Evolutionary conservation across 345 rosid species (phyloP), one percentile per base, ranked within the genome.

Genomic region (Bruguiera sexangula): DNA sequence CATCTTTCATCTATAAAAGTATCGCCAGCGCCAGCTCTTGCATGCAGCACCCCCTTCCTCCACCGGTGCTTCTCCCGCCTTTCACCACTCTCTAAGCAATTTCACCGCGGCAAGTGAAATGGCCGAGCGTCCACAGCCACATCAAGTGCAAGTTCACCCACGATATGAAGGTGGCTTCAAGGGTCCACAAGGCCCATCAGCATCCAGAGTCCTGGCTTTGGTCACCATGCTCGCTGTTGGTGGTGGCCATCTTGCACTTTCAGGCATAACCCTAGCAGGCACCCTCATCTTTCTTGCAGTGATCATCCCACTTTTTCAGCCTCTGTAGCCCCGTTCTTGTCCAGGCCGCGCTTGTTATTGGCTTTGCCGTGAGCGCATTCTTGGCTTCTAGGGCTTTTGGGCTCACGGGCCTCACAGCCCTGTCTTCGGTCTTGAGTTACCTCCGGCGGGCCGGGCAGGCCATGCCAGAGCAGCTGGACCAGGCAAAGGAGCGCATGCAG

Each of bases 71-170:
- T 9, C 43, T 50, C 20, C 24, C 20, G 20, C 43, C 18, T 21
- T 69, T 54, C 64, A 31, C 54, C 64, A 31, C 26, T 27, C 6
- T 29, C 29, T 27, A 46, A 30, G 7, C n/a, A 59, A 59, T 52
- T 55, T 55, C 1, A 24, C 22, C 3, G 26, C 13, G 9, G 16
- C 8, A 31, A 19, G 62, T 71, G 74, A 67, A 53, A 78, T 73
- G 81, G 72, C 48, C 34, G 81, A 78, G 18, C 70, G 75, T 46
- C 10, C 61, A 20, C 88, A 75, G 53, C 70, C 85, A 0, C 91
- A 81, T 74, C 91, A 85, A 77, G 70, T 93, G 65, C 87, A 83
- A 39, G 92, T 86, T 50, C 91, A 82, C 74, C 84, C 94, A 26
- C 84, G 78, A 43, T 82, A 60, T 62, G 81, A 79, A 4, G 81